Evolutionary conservation across 208 protist genomes (phyloP).

Genomic region (Leishmania aethiopica): DNA sequence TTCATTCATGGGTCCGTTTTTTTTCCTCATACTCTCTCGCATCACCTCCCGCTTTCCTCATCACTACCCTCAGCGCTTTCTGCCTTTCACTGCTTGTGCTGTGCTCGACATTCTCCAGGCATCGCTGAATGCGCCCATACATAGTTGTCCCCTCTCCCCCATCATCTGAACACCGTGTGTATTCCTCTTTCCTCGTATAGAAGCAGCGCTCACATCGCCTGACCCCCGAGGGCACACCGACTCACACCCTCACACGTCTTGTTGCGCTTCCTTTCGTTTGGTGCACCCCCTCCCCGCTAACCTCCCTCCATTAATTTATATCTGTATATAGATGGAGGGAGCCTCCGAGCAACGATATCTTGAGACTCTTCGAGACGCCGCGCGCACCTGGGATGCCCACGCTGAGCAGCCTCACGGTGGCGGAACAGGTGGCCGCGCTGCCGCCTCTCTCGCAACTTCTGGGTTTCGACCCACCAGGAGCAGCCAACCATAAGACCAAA

Average conservation of each 20-base stretch:
- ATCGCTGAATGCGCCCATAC: background rate
- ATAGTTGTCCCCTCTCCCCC: background rate
- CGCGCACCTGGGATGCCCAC: background rate
- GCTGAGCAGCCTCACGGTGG: slow-evolving; percentile 25
- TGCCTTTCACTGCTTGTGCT: background rate
- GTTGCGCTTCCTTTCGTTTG: background rate
- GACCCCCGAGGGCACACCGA: background rate
- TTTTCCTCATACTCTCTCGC: background rate
- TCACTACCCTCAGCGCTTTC: background rate
- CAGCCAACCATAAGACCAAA: background rate
- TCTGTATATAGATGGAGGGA: background rate
- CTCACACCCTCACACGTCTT: background rate
- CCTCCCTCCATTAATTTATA: no score
- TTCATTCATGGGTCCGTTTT: background rate
- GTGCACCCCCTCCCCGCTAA: background rate
- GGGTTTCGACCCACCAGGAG: slow-evolving; percentile 8
- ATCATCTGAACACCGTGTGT: background rate
- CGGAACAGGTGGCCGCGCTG: slow-evolving; percentile 41
- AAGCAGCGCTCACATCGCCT: background rate
- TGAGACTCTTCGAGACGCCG: background rate
- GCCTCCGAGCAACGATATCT: background rate
- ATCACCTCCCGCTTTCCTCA: background rate
- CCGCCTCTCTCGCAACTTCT: slow-evolving; percentile 36
- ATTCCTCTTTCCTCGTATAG: background rate
- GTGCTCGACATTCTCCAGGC: background rate